Evolutionary conservation across 495 filamentous ascomycete species (phyloP), one percentile per base, ranked within the genome.

Genomic region (Cudoniella acicularis): DNA sequence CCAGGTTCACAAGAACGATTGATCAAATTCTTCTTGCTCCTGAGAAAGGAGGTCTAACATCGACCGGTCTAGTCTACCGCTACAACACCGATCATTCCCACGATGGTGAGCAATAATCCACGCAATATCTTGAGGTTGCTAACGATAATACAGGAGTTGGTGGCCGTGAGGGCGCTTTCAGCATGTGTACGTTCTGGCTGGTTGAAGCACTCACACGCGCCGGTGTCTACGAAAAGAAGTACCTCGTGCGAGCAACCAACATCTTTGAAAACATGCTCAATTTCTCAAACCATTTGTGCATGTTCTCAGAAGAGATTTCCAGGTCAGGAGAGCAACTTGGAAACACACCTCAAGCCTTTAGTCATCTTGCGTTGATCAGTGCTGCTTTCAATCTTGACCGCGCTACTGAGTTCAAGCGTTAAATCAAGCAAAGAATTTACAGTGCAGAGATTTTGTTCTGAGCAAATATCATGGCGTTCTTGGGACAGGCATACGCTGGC

Each of bases 171-270:
- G 87, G 87, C n/a, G 85, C 86, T 18, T 90, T 90, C 65, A 81
- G 79, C 66, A 89, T 90, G 86, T 87, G 86, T 58, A 90, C 86
- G 0, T 90, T 88, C 69, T 89, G 87, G 87, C 79, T 89, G 2
- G 83, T 89, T 2, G 87, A 89, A 67, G 85, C 87, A n/a, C 75
- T 90, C 72, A 87, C 86, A 22, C 77, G 87, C 40, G 87, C 82
- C 17, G 77, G 80, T 49, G 78, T 83, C n/a, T 82, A 87, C 60
- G 84, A 89, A 62, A 74, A 77, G 9, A 79, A 82, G 45, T 86
- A 89, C 54, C 73, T 83, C 27, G 75, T 77, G 41, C 77, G 80
- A 8, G 87, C 87, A 16, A 74, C 87, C 56, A 83, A 82, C 52
- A 73, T 87, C 27, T 90, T 89, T 62, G 87, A 90, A 72, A 89